Evolutionary conservation across 345 rosid species (phyloP), one percentile per base, ranked within the genome.

Genomic region (Hirschfeldia incana): DNA sequence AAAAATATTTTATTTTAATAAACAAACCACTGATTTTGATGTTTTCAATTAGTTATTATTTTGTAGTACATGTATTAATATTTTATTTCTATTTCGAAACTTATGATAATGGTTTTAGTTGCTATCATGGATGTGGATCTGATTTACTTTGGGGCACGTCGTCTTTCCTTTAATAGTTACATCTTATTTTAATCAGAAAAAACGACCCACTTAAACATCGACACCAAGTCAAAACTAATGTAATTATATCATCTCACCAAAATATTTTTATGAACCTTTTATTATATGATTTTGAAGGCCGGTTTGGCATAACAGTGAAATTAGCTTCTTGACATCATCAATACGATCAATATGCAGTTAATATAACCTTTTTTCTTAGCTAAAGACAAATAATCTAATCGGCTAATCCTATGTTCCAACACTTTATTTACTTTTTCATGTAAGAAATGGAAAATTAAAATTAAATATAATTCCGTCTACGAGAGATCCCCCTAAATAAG

Each of bases 91-190:
- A 16, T 21, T 75, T 69, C 16, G 4, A 62, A 26, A 3, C 44
- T 66, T 39, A 59, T 67, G 46, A 57, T 75, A 67, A 28, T 68
- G 51, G n/a, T 60, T 68, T 68, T 39, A 30, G 68, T 69, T 32
- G 21, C 27, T 32, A 60, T 76, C 75, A 76, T 77, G 64, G 64
- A 63, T 33, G 64, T 70, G 66, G 72, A 70, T 70, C 65, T 71
- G 7, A 53, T 37, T 78, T 65, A 71, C 59, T 55, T 65, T 76
- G 42, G 12, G 61, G 57, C 81, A 78, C 81, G 81, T 72, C 67
- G 81, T 57, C 67, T 78, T 78, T 78, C 76, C 76, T 65, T n/a
- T 16, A 53, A 71, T 55, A 71, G 66, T 65, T 55, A 37, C 64
- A 16, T 3, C 62, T 15, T 63, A 3, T 4, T 39, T 58, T 37